A percentile compares a stretch with the other conserved stretches of the same genome.
Evolutionary conservation across 225 moss, liverwort and hornwort genomes (phyloP).

Genomic region (Pseudisothecium myosuroides): DNA sequence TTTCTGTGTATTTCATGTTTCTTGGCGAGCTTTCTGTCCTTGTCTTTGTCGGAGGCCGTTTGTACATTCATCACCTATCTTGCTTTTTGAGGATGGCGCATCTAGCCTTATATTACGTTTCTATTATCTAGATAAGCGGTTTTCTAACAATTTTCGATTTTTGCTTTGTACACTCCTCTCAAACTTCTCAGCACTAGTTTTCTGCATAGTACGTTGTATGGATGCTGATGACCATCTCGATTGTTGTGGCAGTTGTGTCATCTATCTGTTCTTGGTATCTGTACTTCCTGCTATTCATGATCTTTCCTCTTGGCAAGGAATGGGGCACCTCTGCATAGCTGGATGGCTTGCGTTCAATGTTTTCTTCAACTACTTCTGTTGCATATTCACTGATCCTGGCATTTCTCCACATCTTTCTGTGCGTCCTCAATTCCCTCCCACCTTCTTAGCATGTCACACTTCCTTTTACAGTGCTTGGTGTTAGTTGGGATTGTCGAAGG

Average conservation of each 20-base stretch:
- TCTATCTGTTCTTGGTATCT: constrained; percentile 54
- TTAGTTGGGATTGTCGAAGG: not conserved
- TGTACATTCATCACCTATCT: not conserved
- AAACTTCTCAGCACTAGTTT: not conserved
- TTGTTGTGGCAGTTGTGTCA: constrained; percentile 51
- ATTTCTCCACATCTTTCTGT: constrained; percentile 43
- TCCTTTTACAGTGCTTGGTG: not conserved
- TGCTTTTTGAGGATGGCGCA: not conserved
- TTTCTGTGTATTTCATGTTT: not conserved
- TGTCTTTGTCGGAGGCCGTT: not conserved
- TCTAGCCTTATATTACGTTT: not conserved
- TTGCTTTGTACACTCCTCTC: not conserved
- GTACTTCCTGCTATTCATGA: constrained; percentile 64
- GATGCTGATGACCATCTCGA: not conserved
- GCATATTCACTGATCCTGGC: constrained; percentile 82
- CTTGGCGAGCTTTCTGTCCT: not conserved
- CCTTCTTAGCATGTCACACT: not conserved
- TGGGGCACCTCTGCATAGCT: constrained; percentile 56
- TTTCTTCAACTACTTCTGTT: constrained; percentile 80
- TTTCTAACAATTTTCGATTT: not conserved
- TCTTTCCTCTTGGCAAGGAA: constrained; percentile 50
- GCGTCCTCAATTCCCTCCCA: constrained; percentile 8
- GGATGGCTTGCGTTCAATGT: constrained; percentile 69
- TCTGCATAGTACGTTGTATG: not conserved
- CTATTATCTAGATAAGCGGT: not conserved